Evolutionary conservation across 805 yeast species (phyloP), one percentile per base, ranked within the genome.

Genomic region (Candida nonsorbophila): DNA sequence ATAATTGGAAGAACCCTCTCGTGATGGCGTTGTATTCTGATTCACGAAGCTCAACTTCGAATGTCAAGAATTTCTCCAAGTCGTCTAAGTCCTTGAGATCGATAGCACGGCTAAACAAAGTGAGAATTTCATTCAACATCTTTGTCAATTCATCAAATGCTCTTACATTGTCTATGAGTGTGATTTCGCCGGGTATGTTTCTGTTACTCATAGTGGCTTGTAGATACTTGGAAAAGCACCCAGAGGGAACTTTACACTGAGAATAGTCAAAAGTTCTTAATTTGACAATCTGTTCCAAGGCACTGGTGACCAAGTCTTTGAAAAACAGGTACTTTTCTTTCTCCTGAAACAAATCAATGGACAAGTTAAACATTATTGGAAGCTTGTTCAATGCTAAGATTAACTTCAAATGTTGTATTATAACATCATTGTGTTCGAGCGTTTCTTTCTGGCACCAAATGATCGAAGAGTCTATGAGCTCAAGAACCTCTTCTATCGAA

Each of bases 1-100:
- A 77, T 14, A 79, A 54, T 31, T 80, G 84, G 41, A 78, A 69
- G 7, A 78, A 42, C 2, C 83, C 82, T 35, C 88, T 64, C 1
- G 79, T 67, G n/a, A 83, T 49, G 5, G 68, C 71, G 38, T 65
- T 69, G 24, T 53, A 48, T 4, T 38, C 33, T 3, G 33, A 19
- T 6, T 41, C 37, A 11, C 44, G 37, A 21, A 37, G 34, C 8
- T 51, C 47, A 14, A 63, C 40, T 22, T 58, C 53, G 37, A 39
- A 52, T 14, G 34, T 31, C 25, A 63, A 44, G 27, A 43, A 58
- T 24, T 49, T 38, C 13, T 44, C 38, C 9, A 64, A 41, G 22
- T 60, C 60, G 20, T 44, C 34, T 10, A 43, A 26, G 31, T 42
- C 44, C 14, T 28, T 28, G 4, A 60, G 20, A 22, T 33, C 27